phyloP scores from a whole-genome alignment of 2,329 filamentous ascomycete species.

The Venturia carpophila region DNA sequence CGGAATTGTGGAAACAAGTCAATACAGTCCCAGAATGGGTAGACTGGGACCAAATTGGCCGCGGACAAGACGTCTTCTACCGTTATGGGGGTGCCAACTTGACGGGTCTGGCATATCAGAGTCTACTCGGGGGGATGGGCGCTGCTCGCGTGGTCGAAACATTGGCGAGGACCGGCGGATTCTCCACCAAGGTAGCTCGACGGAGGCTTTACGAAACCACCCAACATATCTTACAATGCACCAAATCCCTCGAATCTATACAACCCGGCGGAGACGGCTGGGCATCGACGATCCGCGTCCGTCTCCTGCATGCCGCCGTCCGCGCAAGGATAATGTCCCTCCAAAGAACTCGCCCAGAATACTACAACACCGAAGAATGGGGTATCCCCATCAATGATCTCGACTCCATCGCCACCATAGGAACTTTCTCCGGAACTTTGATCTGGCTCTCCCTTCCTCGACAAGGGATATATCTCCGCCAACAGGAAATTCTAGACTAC shows the following conservation, averaged over 20 bases:
- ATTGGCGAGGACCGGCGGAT: slow-evolving; percentile 65
- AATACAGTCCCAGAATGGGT: slow-evolving; percentile 66
- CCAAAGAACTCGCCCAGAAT: slow-evolving; percentile 47
- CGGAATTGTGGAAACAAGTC: slow-evolving; percentile 57
- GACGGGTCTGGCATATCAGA: slow-evolving; percentile 57
- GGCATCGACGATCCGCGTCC: slow-evolving; percentile 57
- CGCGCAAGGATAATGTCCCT: slow-evolving; percentile 57
- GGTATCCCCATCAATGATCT: slow-evolving; percentile 69
- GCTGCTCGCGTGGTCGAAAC: slow-evolving; percentile 67
- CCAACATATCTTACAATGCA: slow-evolving; percentile 67
- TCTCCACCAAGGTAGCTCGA: slow-evolving; percentile 58
- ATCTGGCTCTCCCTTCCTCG: slow-evolving; percentile 63
- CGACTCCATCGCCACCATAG: slow-evolving; percentile 64
- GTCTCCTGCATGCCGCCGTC: slow-evolving; percentile 61
- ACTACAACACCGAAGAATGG: slow-evolving; percentile 52
- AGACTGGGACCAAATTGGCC: slow-evolving; percentile 65
- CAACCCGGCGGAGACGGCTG: slow-evolving; percentile 61
- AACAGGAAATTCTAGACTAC: slow-evolving; percentile 60
- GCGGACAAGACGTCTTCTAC: slow-evolving; percentile 71
- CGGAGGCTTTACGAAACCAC: slow-evolving; percentile 64
- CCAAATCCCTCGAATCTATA: slow-evolving; percentile 55
- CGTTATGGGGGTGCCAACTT: slow-evolving; percentile 62
- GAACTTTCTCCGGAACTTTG: slow-evolving; percentile 59
- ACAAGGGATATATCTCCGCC: slow-evolving; percentile 59
- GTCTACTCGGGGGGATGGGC: slow-evolving; percentile 62